Base-by-base conservation (phyloP, 1,284 basidiomycete genomes). In the Leccinum griseonigrum region DNA sequence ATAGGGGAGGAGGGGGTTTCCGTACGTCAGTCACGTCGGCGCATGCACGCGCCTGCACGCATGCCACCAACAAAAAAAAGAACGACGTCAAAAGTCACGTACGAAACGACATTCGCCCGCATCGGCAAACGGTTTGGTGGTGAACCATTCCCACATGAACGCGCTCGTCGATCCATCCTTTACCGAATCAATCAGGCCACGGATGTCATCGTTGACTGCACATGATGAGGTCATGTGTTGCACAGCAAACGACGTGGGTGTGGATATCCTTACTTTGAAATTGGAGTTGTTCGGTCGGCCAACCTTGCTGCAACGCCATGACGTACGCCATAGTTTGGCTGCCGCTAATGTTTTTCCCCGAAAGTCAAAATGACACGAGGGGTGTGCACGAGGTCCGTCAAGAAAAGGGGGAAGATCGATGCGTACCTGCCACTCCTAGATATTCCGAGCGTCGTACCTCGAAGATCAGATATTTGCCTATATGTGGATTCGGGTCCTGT, bases 61-160 rank as follows among this genome's bases (percentile, higher is more conserved):
- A 51, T 29, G 50, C 3, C 22, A 22, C 22, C 22, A 22, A 22
- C 32, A 22, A 22, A 22, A 22, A 22, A 22, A 40, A 40, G 18
- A 48, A 28, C 22, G 14, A 5, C 26, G 22, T 51, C 50, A 36
- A 36, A 22, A 32, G 29, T 18, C 28, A 43, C 88, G 66, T 70
- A 92, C 90, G 71, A 95, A 95, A 52, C 90, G 86, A 54, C 90
- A 92, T 74, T 95, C 87, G 32, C 92, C 92, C 14, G 82, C 81
- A 74, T 97, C 93, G 8, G 84, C 85, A 69, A 85, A 97, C 1
- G 97, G 96, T 74, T 98, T 98, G 16, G 96, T 98, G 2, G 97
- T 98, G 76, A 97, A 98, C 92, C 92, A 95, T 75, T 97, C 95
- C 95, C 95, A 97, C 85, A 95, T 91, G 76, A 93, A 94, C 13